Percentiles rank a stretch among this genome's conserved stretches.
These are phyloP conservation scores for Epichloe brachyelytri DNA, from an alignment of 2,329 filamentous ascomycete genomes.

Conservation along the genomic window DNA sequence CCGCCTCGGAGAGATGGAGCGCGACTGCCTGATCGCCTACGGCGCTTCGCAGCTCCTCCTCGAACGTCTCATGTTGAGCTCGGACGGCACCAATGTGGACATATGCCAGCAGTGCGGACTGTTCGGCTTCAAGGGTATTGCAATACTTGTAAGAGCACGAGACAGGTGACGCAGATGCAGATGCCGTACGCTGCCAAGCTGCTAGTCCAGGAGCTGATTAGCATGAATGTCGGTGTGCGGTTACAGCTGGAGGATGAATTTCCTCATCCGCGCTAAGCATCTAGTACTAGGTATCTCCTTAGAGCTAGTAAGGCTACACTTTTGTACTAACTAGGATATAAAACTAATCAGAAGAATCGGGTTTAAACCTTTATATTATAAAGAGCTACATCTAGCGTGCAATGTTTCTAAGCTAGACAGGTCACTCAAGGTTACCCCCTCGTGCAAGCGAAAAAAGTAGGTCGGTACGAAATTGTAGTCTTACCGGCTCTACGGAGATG, in stretches of 20 bases:
- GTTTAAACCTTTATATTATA: too few relatives aligned
- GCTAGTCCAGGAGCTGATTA: slow-evolving; percentile 87
- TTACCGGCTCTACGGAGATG: too few relatives aligned
- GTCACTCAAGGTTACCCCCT: too few relatives aligned
- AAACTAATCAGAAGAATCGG: too few relatives aligned
- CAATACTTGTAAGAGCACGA: slow-evolving; percentile 77
- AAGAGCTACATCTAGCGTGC: too few relatives aligned
- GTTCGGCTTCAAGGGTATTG: slow-evolving; percentile 93
- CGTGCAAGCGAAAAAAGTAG: too few relatives aligned
- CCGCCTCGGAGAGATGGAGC: slow-evolving; percentile 95
- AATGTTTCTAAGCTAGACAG: too few relatives aligned
- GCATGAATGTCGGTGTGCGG: slow-evolving; percentile 95
- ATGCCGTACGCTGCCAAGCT: slow-evolving; percentile 97
- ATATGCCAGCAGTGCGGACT: slow-evolving; percentile 89
- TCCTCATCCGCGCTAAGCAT: slow-evolving; percentile 39
- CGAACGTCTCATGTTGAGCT: slow-evolving; percentile 88
- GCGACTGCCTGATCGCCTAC: slow-evolving; percentile 95
- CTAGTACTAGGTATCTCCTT: background rate
- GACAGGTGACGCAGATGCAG: slow-evolving; percentile 79
- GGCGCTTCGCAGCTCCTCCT: slow-evolving; percentile 85
- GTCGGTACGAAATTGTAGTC: too few relatives aligned
- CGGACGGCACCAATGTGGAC: slow-evolving; percentile 81
- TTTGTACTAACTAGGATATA: too few relatives aligned
- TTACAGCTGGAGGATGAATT: slow-evolving; percentile 92
- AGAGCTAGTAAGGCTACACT: too few relatives aligned